Evolutionary conservation across 73 alveolate genomes (phyloP).

Genomic region (Stentor roeselii): DNA sequence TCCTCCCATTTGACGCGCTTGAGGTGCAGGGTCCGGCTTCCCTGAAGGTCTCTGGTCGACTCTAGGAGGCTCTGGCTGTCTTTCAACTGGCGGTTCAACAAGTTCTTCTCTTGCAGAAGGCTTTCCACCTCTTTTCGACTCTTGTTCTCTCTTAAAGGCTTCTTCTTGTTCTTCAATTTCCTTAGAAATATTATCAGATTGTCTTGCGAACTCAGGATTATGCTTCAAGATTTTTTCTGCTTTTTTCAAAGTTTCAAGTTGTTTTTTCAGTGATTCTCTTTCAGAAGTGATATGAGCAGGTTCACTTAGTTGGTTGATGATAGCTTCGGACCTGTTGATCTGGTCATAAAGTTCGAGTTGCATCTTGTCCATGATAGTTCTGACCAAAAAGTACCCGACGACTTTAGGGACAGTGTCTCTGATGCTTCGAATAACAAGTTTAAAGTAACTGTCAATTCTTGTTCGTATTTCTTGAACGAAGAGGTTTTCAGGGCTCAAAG

Average conservation of each 20-base stretch:
- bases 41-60: no score
- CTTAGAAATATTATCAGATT: neutral
- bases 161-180: neutral
- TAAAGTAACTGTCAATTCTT: constrained; percentile 88
- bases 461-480: constrained; percentile 74
- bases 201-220: constrained; percentile 56
- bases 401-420: constrained; percentile 92
- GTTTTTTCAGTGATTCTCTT: constrained; percentile 48
- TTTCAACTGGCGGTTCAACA: no score
- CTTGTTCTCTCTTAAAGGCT: no score
- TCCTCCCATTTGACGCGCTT: no score
- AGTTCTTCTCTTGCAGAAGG: no score
- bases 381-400: constrained; percentile 67
- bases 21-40: no score
- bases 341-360: constrained; percentile 48
- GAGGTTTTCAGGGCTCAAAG: constrained; percentile 39
- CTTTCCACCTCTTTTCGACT: no score
- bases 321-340: constrained; percentile 34
- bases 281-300: constrained; percentile 57
- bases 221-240: constrained; percentile 69
- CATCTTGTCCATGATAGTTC: constrained; percentile 49
- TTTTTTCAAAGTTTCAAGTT: constrained; percentile 51
- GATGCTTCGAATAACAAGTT: constrained; percentile 79
- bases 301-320: constrained; percentile 44
- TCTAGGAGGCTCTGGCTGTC: no score